Evolutionary conservation across 2,329 filamentous ascomycete species (phyloP), one percentile per base, ranked within the genome.

Genomic region (Penicillium occitanis): DNA sequence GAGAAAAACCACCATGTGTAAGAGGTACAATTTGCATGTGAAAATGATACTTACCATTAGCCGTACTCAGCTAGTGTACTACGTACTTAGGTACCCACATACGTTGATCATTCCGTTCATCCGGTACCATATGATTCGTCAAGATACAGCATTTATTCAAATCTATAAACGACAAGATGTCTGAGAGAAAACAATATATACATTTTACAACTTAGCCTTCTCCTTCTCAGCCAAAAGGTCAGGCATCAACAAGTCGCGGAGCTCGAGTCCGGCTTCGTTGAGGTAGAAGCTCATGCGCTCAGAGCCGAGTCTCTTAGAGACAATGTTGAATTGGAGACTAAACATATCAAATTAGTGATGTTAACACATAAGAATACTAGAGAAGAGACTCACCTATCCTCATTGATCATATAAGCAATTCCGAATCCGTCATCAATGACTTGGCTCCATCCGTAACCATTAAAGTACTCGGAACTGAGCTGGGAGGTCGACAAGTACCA

Each of bases 351-450:
- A 33, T 60, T 42, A 65, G 53, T 40, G 25, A 25, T 25, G 25
- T 4, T 25, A 25, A 4, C 25, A 25, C 25, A 25, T 25, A 25
- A 25, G 25, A 4, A 25, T 25, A 25, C 3, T 25, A 25, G 25
- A 25, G 2, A 25, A 25, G 25, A 25, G 25, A 25, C 25, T 25
- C 25, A 25, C 25, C 88, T 93, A 80, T 97, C 96, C 85, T 98
- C 94, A 77, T 99, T 99, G 79, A 99, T 98, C 95, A 99, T 99
- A 79, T 99, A 99, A 46, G 95, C 95, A 76, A 99, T 96, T 70
- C 95, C 95, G 81, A 95, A 99, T 35, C 95, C 95, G 68, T 90
- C 91, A 75, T 98, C 93, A 64, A 98, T 91, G 62, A 99, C 95
- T 83, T 99, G 94, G 76, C 91, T 95, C 95, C 95, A 99, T 55